Evolutionary conservation across 768 basidiomycete genomes (phyloP).

Genomic region (Russula sp.): DNA sequence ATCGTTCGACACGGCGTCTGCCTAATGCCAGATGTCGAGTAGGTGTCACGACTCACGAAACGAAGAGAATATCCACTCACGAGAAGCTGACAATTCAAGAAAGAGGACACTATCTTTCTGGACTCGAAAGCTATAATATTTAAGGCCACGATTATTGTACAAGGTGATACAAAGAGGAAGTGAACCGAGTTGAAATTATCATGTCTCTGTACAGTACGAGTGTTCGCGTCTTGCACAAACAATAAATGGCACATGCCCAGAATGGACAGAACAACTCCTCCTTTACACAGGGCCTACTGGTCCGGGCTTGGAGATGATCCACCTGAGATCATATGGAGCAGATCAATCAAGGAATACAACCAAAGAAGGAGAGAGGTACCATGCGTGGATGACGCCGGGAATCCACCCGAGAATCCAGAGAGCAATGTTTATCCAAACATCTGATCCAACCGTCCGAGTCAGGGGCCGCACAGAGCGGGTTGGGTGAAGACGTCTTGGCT

Average conservation of each 20-base stretch:
- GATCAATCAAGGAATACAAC: too few relatives aligned
- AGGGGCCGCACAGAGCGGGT: not conserved
- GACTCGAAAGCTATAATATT: not conserved
- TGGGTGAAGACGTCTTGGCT: not conserved
- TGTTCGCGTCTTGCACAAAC: not conserved
- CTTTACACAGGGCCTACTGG: constrained; percentile 32
- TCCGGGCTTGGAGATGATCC: constrained; percentile 36
- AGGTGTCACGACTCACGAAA: not conserved
- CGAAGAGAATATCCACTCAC: too few relatives aligned
- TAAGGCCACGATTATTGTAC: not conserved
- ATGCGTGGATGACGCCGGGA: constrained; percentile 45
- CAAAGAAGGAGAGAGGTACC: constrained; percentile 32
- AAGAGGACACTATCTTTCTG: not conserved
- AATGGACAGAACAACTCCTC: not conserved
- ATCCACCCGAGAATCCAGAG: constrained; percentile 47
- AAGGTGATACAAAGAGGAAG: not conserved
- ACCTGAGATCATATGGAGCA: constrained; percentile 31
- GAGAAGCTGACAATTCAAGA: too few relatives aligned
- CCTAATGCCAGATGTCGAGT: not conserved
- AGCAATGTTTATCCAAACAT: constrained; percentile 42
- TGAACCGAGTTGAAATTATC: not conserved
- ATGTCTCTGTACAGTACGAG: constrained; percentile 5
- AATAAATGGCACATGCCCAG: not conserved
- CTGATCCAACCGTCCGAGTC: constrained; percentile 27
- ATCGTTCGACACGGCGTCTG: not conserved